Conservation (phyloP, 805 yeast genomes). For the Teunomyces atbi region DNA sequence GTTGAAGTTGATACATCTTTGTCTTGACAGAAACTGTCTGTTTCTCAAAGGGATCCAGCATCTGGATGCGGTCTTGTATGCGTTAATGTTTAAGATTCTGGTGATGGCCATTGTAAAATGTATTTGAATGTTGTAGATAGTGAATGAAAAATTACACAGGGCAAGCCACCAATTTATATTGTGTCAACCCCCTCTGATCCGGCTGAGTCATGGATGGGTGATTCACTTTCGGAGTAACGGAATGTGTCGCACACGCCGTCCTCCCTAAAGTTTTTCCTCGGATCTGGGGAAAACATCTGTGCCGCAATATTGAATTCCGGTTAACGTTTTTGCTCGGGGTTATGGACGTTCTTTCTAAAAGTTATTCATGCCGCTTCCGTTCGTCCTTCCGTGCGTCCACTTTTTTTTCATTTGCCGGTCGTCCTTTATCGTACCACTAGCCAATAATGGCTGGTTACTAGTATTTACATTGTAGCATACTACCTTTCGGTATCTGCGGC, state of each 20-base stretch:
- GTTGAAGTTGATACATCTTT: slow-evolving; percentile 35
- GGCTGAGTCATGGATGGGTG: slow-evolving; percentile 2
- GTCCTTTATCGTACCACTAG: slow-evolving; percentile 1
- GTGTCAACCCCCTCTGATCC: not conserved
- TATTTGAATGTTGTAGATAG: not conserved
- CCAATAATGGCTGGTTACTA: too few species aligned
- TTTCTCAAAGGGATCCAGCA: slow-evolving; percentile 40
- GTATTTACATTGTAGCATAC: too few species aligned
- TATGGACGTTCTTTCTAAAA: not conserved
- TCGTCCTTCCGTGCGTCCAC: slow-evolving; percentile 4
- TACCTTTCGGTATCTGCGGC: not conserved
- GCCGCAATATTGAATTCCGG: not conserved
- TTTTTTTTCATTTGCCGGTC: not conserved
- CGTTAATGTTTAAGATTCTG: slow-evolving; percentile 2
- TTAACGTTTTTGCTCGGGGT: not conserved
- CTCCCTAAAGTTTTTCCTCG: not conserved
- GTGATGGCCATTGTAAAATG: not conserved
- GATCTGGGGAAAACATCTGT: slow-evolving; percentile 2
- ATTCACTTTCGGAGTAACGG: slow-evolving; percentile 4
- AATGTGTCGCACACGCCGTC: not conserved
- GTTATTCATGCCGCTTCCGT: not conserved
- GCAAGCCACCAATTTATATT: not conserved
- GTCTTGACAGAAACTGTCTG: slow-evolving; percentile 37
- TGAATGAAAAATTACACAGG: too few species aligned
- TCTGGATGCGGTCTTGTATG: slow-evolving; percentile 42